These are phyloP conservation scores for Fusarium nodosum DNA, from an alignment of 2,329 filamentous ascomycete genomes.

Conservation along the genomic window DNA sequence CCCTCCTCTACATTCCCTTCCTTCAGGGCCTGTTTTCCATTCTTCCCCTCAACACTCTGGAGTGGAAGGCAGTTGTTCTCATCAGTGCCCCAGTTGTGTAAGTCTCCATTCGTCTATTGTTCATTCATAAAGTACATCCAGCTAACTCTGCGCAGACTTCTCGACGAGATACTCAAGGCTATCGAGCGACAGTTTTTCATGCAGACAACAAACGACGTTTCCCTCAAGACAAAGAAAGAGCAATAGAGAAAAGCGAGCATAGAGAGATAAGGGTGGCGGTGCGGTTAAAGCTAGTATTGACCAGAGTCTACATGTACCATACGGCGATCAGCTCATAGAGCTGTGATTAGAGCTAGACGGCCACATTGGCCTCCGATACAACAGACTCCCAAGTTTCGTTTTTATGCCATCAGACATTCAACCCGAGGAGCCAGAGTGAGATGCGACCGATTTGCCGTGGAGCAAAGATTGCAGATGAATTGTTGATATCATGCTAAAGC, in stretches of 20 bases:
- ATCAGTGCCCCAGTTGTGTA: conserved; percentile 95
- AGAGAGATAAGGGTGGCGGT: conserved; percentile 32
- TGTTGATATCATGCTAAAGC: conserved; percentile 3
- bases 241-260: conserved; percentile 55
- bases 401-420: conserved; percentile 9
- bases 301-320: conserved; percentile 52
- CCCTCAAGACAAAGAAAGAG: conserved; percentile 67
- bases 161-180: conserved; percentile 87
- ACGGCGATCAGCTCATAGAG: conserved; percentile 26
- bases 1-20: conserved; percentile 90
- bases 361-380: conserved; percentile 34
- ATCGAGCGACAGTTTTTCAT: conserved; percentile 77
- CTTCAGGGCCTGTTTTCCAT: conserved; percentile 92
- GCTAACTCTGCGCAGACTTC: conserved; percentile 66
- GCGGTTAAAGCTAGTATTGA: conserved; percentile 46
- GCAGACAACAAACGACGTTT: conserved; percentile 60
- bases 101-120: conserved; percentile 58
- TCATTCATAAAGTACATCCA: not conserved
- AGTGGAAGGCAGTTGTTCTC: conserved; percentile 91
- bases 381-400: conserved; percentile 30
- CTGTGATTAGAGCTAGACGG: conserved; percentile 44
- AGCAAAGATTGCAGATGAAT: conserved; percentile 31
- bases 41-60: conserved; percentile 82
- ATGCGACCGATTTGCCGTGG: not conserved
- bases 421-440: not conserved